Evolutionary conservation across 2,329 filamentous ascomycete species (phyloP), one percentile per base, ranked within the genome.

Genomic region (Sporothrix variecibatus): DNA sequence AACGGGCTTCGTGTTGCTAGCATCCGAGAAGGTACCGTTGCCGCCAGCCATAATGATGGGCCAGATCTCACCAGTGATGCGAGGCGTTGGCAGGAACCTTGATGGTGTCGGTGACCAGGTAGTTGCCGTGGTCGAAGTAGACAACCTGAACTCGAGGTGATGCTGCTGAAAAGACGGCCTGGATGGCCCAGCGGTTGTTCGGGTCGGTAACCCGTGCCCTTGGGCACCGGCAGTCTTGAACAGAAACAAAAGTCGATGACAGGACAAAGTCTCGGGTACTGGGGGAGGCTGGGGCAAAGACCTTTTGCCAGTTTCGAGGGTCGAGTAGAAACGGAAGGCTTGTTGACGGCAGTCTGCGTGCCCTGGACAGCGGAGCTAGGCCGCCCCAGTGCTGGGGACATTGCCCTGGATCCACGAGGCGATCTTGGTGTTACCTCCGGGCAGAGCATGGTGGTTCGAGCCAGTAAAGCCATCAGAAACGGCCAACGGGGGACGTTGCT

Each of bases 51-150:
- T 92, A 81, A 98, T 92, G 76, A 97, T 84, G 2, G 95, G 92
- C 93, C 94, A 97, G 80, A 97, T 91, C 83, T 98, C 94, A 79
- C 95, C 95, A 8, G 93, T 93, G 80, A 98, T 95, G 84, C 91
- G 93, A 84, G 95, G 95, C 90, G 79, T 94, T 89, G 85, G 92
- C 92, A 74, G 93, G 93, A 9, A 95, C 87, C 77, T 88, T 87
- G 81, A 95, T 84, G 0, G 93, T 95, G 78, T 89, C 86, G 60
- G 88, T 90, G 77, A 95, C 84, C 72, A 93, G 81, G 81, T 95
- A 94, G 69, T 91, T 88, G 72, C 93, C 93, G 79, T 92, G 90
- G 79, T 94, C 92, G 77, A 95, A 92, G 83, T 91, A 95, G 74
- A 93, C 87, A 76, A 95, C 82, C 78, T 92, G 87, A 76, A 76